Conservation (phyloP, 2,329 filamentous ascomycete species). For the Aspergillus jensenii region DNA sequence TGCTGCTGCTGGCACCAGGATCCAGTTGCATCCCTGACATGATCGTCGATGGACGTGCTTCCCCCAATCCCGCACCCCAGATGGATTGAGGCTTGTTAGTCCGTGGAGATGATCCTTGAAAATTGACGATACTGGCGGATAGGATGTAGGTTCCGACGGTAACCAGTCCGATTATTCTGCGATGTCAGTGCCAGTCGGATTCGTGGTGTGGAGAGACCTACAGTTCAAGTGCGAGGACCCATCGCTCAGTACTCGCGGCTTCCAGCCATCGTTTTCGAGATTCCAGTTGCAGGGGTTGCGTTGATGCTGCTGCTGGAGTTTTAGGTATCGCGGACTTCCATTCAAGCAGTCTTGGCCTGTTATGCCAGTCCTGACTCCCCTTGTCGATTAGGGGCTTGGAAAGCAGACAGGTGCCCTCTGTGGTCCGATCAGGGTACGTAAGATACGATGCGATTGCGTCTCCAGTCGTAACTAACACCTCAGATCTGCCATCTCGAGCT, state of each 20-base stretch:
- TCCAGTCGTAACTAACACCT: conserved; percentile 30
- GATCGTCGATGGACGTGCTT: not conserved
- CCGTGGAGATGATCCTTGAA: no score
- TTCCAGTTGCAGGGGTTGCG: not conserved
- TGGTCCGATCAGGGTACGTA: conserved; percentile 24
- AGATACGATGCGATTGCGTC: conserved; percentile 37
- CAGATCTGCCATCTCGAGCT: conserved; percentile 2
- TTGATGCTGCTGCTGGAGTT: not conserved
- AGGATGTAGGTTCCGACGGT: not conserved
- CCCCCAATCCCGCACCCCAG: conserved; percentile 1
- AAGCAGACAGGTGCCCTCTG: conserved; percentile 18
- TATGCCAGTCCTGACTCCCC: not conserved
- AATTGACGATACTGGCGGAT: no score
- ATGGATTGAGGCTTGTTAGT: no score
- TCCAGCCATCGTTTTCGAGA: conserved; percentile 1
- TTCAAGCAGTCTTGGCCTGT: not conserved
- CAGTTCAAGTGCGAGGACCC: conserved; percentile 4
- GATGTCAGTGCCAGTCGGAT: not conserved
- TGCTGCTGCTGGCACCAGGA: not conserved
- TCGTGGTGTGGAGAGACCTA: not conserved
- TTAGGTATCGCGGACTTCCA: not conserved
- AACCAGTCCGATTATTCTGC: not conserved
- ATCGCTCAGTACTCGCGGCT: conserved; percentile 4
- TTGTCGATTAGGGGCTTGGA: not conserved
- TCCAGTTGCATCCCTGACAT: not conserved